Base-by-base conservation (phyloP, 2,329 filamentous ascomycete species). In the Clarireedia homoeocarpa region DNA sequence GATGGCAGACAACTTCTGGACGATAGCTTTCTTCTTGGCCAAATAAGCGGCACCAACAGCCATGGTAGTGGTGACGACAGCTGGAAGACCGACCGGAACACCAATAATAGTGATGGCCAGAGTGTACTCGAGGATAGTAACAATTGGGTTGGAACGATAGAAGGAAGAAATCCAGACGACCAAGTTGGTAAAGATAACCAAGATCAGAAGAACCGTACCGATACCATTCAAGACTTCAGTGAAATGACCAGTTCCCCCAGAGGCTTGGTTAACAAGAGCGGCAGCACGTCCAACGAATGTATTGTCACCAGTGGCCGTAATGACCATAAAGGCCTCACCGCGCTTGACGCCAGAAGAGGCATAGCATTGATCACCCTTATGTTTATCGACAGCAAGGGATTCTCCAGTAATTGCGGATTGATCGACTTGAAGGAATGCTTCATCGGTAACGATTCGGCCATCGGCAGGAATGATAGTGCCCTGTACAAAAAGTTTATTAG, bases 31-130 rank as follows among this genome's bases (percentile, higher is more conserved):
- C 80, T 92, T 91, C 80, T 91, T 91, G 68, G 90, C 90, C 58
- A 95, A 83, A 73, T 94, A 94, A 61, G 89, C 88, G 63, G 90
- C 90, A 76, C 90, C 90, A 71, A 95, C 90, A 71, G 90, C 90
- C 89, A 95, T 94, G 70, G 90, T 95, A 66, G 90, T 95, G 67
- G 91, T 95, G 59, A 95, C 89, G 75, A 95, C 90, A 65, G 89
- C 90, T 59, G 90, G 90, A 63, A 95, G 88, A 85, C 90, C 90
- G 74, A 95, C 90, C 54, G 90, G 90, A 26, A 95, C 90, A 81
- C 90, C 90, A 60, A 95, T 88, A 63, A 95, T 92, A 66, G 89
- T 94, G 66, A 95, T 91, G 63, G 88, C 89, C 46, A 95, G 80
- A 55, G 90, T 94, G 76, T 90, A 94, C 63, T 88, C 80, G 48